These are phyloP conservation scores for Epichloe gansuensis DNA, from an alignment of 2,329 filamentous ascomycete species.

Conservation along the genomic window DNA sequence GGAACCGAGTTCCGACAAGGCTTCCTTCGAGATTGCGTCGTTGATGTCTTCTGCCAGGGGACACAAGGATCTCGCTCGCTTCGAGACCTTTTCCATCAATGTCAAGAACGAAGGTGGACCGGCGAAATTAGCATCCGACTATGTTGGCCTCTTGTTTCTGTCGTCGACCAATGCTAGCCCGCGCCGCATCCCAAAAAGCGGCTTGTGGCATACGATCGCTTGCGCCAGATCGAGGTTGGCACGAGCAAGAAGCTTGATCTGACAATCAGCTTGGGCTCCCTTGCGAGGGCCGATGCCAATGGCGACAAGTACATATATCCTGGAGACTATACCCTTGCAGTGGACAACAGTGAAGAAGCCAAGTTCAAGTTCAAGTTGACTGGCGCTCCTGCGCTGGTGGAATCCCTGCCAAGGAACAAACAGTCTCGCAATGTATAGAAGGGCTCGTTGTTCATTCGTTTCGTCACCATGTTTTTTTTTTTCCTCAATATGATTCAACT, in stretches of 20 bases:
- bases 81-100: not conserved
- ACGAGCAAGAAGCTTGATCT: constrained; percentile 5
- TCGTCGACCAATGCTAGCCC: constrained; percentile 8
- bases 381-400: not conserved
- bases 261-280: constrained; percentile 5
- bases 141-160: constrained; percentile 9
- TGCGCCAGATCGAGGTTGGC: constrained; percentile 6
- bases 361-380: constrained; percentile 6
- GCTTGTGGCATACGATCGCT: constrained; percentile 9
- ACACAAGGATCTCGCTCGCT: not conserved
- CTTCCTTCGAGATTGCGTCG: not conserved
- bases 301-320: constrained; percentile 10
- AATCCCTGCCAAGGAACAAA: not conserved
- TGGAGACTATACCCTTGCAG: constrained; percentile 6
- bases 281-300: constrained; percentile 7
- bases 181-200: constrained; percentile 8
- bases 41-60: not conserved
- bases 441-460: not conserved
- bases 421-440: not conserved
- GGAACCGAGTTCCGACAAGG: constrained; percentile 1
- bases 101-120: not conserved
- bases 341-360: constrained; percentile 5
- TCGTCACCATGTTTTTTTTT: not conserved
- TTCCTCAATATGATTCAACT: not conserved
- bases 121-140: constrained; percentile 6